Conservation (phyloP, 768 basidiomycete species). For the Boletus rubescentipes region DNA sequence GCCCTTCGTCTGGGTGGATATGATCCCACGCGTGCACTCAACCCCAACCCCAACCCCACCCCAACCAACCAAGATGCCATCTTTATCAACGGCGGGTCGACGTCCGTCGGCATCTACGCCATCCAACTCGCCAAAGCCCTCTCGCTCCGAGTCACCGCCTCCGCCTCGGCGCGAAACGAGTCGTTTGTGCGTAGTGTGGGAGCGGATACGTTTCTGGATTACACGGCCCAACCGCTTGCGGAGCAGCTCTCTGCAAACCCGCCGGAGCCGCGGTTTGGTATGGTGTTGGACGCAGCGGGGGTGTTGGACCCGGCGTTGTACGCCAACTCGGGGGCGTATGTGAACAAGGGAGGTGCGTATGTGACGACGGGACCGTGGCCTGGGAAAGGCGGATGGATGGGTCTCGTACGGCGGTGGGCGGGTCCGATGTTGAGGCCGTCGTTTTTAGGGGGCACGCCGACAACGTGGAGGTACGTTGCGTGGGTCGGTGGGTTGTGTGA, state of each 20-base stretch:
- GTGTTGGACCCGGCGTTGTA: slow-evolving; percentile 49
- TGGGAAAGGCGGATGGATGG: slow-evolving; percentile 18
- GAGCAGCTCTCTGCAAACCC: slow-evolving; percentile 45
- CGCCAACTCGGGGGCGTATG: slow-evolving; percentile 48
- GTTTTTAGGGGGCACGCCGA: slow-evolving; percentile 53
- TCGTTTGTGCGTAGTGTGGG: slow-evolving; percentile 57
- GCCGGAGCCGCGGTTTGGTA: slow-evolving; percentile 51
- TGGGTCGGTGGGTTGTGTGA: neutral
- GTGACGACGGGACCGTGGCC: slow-evolving; percentile 53
- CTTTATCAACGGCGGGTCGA: slow-evolving; percentile 71
- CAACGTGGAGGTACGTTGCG: slow-evolving; percentile 44
- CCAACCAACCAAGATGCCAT: slow-evolving; percentile 44
- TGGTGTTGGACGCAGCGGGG: slow-evolving; percentile 61
- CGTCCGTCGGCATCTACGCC: slow-evolving; percentile 65
- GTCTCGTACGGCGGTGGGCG: neutral
- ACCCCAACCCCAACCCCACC: neutral
- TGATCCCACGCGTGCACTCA: slow-evolving; percentile 38
- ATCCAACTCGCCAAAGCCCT: slow-evolving; percentile 71
- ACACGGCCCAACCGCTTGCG: slow-evolving; percentile 51
- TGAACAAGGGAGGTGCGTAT: slow-evolving; percentile 51
- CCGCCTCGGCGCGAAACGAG: slow-evolving; percentile 60
- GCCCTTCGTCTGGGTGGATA: slow-evolving; percentile 47
- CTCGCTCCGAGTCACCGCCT: slow-evolving; percentile 57
- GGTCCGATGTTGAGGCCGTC: slow-evolving; percentile 33
- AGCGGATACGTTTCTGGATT: slow-evolving; percentile 71